These are phyloP conservation scores for Diaporthe capsici DNA, from an alignment of 2,329 filamentous ascomycete species.

Conservation along the genomic window DNA sequence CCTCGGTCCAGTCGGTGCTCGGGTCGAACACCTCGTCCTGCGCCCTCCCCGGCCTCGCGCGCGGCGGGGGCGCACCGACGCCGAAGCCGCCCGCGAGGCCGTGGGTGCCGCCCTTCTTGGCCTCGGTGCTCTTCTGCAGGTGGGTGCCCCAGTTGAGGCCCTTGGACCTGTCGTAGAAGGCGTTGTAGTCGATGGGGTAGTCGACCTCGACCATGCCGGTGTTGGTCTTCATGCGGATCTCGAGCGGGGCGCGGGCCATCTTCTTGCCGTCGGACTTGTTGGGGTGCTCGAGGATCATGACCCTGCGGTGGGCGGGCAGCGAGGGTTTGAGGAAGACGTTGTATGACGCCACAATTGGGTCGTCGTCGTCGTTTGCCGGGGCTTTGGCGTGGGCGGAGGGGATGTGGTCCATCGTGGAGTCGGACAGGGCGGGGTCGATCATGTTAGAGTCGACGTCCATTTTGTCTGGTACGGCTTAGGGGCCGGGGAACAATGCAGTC, in stretches of 20 bases:
- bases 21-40: constrained; percentile 53
- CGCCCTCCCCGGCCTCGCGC: constrained; percentile 46
- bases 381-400: neutral
- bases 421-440: constrained; percentile 40
- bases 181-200: constrained; percentile 80
- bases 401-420: constrained; percentile 21
- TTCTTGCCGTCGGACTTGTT: constrained; percentile 76
- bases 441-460: constrained; percentile 38
- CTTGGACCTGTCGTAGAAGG: constrained; percentile 86
- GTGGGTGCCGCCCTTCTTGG: constrained; percentile 75
- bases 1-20: constrained; percentile 74
- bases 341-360: constrained; percentile 83
- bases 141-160: constrained; percentile 87
- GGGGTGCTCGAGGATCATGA: constrained; percentile 91
- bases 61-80: constrained; percentile 64
- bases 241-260: constrained; percentile 68
- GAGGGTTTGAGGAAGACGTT: constrained; percentile 87
- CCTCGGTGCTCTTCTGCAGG: constrained; percentile 71
- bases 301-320: constrained; percentile 72
- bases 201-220: constrained; percentile 93
- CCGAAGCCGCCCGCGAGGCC: constrained; percentile 82
- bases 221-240: constrained; percentile 85
- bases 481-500: too few species aligned
- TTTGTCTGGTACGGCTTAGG: neutral
- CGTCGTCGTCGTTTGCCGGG: constrained; percentile 55